Evolutionary conservation across 164 flowering plant species (phyloP).

Genomic region (Magnolia officinalis): DNA sequence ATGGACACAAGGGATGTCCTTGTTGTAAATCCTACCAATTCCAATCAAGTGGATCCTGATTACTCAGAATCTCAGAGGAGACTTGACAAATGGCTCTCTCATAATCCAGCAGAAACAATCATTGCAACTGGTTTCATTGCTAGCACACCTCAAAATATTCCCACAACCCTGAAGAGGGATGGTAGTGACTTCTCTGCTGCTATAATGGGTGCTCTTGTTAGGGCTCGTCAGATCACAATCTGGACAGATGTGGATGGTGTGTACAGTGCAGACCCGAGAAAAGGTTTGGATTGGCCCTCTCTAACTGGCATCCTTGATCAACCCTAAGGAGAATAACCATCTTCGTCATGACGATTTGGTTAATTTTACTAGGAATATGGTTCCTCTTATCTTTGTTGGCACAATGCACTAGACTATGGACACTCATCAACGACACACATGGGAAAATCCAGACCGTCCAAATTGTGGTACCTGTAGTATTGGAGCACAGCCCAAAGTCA

Average conservation of each 20-base stretch:
- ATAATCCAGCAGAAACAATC: constrained; percentile 59
- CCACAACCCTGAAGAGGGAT: constrained; percentile 96
- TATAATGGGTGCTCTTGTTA: constrained; percentile 86
- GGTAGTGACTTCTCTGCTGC: constrained; percentile 99
- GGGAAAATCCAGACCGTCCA: too few relatives aligned
- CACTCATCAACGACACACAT: too few relatives aligned
- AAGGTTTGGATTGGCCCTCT: constrained; percentile 48
- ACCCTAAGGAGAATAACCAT: background rate
- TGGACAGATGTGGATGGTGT: constrained; percentile 99
- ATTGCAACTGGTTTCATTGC: constrained; percentile 96
- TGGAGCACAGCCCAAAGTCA: too few relatives aligned
- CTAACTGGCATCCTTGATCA: background rate
- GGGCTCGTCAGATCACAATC: constrained; percentile 87
- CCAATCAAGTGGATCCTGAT: constrained; percentile 96
- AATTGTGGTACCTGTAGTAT: too few relatives aligned
- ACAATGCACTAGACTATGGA: too few relatives aligned
- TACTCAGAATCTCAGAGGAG: constrained; percentile 61
- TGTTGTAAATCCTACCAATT: constrained; percentile 75
- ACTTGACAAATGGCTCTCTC: constrained; percentile 77
- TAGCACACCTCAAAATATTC: constrained; percentile 81
- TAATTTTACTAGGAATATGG: too few relatives aligned
- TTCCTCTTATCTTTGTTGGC: too few relatives aligned
- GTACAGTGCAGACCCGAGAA: constrained; percentile 97
- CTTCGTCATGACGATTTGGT: too few relatives aligned
- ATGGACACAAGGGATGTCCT: constrained; percentile 98